Percentiles rank a stretch among this genome's conserved stretches.
These are phyloP conservation scores for Perkinsus olseni DNA, from an alignment of 169 alveolate genomes.

Conservation along the genomic window DNA sequence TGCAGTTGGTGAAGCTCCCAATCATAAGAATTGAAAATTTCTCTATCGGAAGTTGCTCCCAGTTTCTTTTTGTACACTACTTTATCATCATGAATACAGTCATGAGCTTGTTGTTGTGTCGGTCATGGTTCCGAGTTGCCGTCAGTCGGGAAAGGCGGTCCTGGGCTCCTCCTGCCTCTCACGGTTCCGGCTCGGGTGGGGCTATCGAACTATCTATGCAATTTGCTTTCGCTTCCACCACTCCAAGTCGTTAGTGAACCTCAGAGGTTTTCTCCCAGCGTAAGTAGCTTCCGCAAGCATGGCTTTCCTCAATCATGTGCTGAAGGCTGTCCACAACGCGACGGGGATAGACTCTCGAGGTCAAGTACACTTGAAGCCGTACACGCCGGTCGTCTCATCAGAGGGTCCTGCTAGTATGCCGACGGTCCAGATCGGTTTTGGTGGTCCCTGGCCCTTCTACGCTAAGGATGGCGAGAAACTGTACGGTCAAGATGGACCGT, in stretches of 20 bases:
- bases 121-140: background rate
- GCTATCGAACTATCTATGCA: too few species aligned
- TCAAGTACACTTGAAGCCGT: background rate
- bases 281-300: too few species aligned
- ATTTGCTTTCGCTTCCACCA: too few species aligned
- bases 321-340: background rate
- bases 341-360: background rate
- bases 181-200: too few species aligned
- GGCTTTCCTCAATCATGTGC: background rate
- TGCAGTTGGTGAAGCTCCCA: background rate
- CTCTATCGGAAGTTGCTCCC: background rate
- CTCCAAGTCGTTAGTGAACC: too few species aligned
- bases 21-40: background rate
- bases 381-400: background rate
- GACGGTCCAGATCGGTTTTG: background rate
- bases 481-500: background rate
- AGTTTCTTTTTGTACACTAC: background rate
- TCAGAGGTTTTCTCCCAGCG: too few species aligned
- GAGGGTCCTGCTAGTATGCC: background rate
- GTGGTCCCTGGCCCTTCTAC: background rate
- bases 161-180: too few species aligned
- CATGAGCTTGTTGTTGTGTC: background rate
- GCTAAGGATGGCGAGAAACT: background rate
- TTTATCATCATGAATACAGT: background rate
- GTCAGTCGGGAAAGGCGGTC: background rate